Evolutionary conservation across 2,329 filamentous ascomycete species (phyloP), one percentile per base, ranked within the genome.

Genomic region (Colletotrichum salicis): DNA sequence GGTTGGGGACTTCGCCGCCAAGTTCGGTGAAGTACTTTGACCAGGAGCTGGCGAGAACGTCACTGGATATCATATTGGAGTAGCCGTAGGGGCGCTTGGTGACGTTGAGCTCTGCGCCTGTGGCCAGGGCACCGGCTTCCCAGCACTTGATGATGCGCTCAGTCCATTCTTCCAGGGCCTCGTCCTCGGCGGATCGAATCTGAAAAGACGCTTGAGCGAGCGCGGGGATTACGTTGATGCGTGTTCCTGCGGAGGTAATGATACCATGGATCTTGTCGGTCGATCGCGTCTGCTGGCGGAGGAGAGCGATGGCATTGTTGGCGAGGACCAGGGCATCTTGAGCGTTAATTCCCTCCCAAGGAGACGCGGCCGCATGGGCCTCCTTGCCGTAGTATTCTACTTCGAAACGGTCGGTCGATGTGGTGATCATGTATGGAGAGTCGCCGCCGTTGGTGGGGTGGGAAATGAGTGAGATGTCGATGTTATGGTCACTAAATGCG

Each of bases 121-220:
- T 77, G 0, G 75, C 83, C 73, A 77, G 79, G 74, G 69, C 74
- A 5, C 75, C 75, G 2, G 76, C 77, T 33, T 80, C 76, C 60
- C 78, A 79, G 31, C 77, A 80, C 22, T 76, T 74, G 13, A 72
- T 64, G 4, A 79, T 73, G 0, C 76, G 74, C 11, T 75, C 74
- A 0, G 72, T 74, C 27, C 78, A 76, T 12, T 73, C 67, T 5
- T 78, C 75, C 0, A 76, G 55, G 2, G 76, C 70, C 5, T 72
- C 69, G 11, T 75, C 69, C 75, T 87, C 81, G 66, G 85, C 81
- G 54, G 83, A 87, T 29, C 89, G 90, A 75, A 90, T 85, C 52
- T 86, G 87, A 75, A 82, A 90, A 6, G 90, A 92, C 76, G 86
- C 87, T 52, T 86, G 87, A 24, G 89, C 88, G 5, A 91, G 90